Percentiles rank a stretch among this genome's conserved stretches.
phyloP scores from a whole-genome alignment of 225 moss, liverwort and hornwort genomes.

The Bryum argenteum region DNA sequence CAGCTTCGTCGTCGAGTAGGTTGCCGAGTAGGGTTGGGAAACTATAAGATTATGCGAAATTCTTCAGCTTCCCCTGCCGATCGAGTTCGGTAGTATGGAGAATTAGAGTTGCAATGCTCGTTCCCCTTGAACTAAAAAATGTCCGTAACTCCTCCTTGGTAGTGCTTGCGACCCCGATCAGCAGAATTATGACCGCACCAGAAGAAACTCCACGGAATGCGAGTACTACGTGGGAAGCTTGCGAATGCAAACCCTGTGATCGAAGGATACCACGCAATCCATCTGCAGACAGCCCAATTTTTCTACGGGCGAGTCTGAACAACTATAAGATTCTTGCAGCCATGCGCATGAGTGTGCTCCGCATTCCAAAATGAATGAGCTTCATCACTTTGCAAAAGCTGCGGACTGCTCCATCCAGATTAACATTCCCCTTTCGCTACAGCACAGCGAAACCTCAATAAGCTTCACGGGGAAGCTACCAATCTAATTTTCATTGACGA shows the following conservation, averaged over 20 bases:
- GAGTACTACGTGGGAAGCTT: background rate
- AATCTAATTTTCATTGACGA: background rate
- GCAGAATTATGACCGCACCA: background rate
- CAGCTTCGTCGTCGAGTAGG: constrained; percentile 15
- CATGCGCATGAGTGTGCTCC: background rate
- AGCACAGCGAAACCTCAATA: background rate
- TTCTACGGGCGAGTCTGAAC: background rate
- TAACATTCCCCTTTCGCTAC: background rate
- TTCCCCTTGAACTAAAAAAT: background rate
- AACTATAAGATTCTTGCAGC: background rate
- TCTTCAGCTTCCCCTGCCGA: background rate
- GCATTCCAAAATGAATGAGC: background rate
- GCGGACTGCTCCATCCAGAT: background rate
- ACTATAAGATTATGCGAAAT: background rate
- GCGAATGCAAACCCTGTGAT: background rate
- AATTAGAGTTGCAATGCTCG: constrained; percentile 1
- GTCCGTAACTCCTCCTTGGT: background rate
- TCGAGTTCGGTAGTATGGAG: background rate
- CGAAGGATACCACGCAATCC: background rate
- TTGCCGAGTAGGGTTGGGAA: background rate
- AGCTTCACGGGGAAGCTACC: background rate
- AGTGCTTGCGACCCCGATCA: background rate
- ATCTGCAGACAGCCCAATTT: background rate
- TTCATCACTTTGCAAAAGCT: background rate
- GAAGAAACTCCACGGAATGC: background rate